Evolutionary conservation across 2,329 filamentous ascomycete genomes (phyloP).

Genomic region (Calonectria pauciramosa): DNA sequence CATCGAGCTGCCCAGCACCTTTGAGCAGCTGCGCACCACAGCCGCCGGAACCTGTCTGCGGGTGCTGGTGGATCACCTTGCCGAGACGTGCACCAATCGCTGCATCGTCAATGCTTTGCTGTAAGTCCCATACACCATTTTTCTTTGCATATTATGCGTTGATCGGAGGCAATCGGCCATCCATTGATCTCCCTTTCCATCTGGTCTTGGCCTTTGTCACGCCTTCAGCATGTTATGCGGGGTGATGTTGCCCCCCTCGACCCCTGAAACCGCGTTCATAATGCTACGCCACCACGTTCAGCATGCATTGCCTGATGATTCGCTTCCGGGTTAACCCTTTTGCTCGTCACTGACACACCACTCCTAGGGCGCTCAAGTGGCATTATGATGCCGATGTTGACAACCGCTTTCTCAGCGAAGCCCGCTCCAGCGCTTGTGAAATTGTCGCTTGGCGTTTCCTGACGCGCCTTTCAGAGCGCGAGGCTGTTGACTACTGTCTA

Average conservation of each 20-base stretch:
- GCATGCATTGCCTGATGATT: conserved; percentile 11
- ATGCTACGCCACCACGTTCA: background rate
- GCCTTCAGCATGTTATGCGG: background rate
- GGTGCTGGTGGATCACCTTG: conserved; percentile 74
- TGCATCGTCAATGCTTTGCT: conserved; percentile 80
- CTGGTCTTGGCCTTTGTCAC: background rate
- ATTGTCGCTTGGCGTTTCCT: conserved; percentile 86
- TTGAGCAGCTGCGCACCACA: conserved; percentile 80
- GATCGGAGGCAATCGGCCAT: background rate
- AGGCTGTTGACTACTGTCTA: conserved; percentile 81
- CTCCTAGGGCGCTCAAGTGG: conserved; percentile 76
- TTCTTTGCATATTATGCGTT: background rate
- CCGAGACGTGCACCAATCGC: conserved; percentile 73
- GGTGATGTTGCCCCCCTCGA: background rate
- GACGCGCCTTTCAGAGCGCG: conserved; percentile 77
- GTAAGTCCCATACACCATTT: conserved; percentile 60
- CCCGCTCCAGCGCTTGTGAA: conserved; percentile 81
- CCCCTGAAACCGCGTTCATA: background rate
- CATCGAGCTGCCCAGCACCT: conserved; percentile 75
- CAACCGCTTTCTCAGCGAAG: conserved; percentile 75
- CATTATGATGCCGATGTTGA: conserved; percentile 77
- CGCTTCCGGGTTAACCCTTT: background rate
- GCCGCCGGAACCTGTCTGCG: conserved; percentile 71
- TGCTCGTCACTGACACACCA: conserved; percentile 23
- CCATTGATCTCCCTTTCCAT: background rate